Conservation (phyloP, 1,284 basidiomycete genomes). For the Sphaerobolus stellatus region DNA sequence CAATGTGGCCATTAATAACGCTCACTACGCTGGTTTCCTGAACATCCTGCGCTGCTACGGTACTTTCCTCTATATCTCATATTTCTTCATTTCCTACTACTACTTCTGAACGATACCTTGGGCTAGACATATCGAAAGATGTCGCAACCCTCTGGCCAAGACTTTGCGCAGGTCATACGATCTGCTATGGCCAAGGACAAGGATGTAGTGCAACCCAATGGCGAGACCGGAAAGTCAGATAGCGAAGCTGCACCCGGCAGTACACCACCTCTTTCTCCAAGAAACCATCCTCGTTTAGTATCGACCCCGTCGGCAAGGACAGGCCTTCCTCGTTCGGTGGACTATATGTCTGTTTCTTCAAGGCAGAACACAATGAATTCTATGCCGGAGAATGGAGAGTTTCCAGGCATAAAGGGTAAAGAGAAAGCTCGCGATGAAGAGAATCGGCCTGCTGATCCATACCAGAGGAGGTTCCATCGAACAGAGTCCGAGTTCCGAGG, state of each 20-base stretch:
- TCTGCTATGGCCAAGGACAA: conserved; percentile 1
- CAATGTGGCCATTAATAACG: too few relatives aligned
- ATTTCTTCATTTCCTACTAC: too few relatives aligned
- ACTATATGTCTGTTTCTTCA: conserved; percentile 48
- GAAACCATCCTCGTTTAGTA: not conserved
- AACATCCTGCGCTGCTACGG: too few relatives aligned
- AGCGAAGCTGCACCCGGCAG: not conserved
- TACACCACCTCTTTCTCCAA: not conserved
- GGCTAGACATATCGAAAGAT: too few relatives aligned
- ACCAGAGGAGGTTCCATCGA: conserved; percentile 11
- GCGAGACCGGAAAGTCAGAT: not conserved
- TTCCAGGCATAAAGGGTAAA: not conserved
- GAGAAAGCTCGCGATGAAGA: too few relatives aligned
- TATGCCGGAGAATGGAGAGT: too few relatives aligned
- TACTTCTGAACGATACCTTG: too few relatives aligned
- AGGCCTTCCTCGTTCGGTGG: conserved; percentile 71
- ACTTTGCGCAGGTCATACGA: not conserved
- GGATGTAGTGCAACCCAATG: not conserved
- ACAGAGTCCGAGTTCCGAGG: conserved; percentile 54
- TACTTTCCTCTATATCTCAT: too few relatives aligned
- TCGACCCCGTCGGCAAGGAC: conserved; percentile 62
- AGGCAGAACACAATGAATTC: conserved; percentile 26
- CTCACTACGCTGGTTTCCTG: too few relatives aligned
- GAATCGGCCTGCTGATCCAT: conserved; percentile 12
- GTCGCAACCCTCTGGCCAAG: too few relatives aligned